Base-by-base conservation (phyloP, 1,284 basidiomycete genomes). In the Athelia psychrophila region DNA sequence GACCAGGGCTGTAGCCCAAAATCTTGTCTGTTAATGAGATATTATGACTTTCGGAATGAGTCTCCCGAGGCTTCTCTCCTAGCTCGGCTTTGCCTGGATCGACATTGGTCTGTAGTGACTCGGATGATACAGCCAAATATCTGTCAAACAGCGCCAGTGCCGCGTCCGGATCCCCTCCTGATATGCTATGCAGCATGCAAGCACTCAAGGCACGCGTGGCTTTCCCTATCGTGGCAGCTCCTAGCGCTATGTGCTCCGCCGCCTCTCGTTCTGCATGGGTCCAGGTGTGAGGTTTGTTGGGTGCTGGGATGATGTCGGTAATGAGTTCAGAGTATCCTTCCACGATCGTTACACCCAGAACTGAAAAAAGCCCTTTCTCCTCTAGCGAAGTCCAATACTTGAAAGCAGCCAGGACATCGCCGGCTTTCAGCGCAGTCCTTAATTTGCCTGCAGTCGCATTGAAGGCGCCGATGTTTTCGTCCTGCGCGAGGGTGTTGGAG, bases 181-280 rank as follows among this genome's bases (percentile, higher is more conserved):
- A 63, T 53, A 88, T 63, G 54, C 76, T 67, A 22, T 65, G 60
- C 35, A 77, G 58, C 78, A 89, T 75, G 54, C 76, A 73, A 20
- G 71, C 71, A 51, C 69, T 70, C 45, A 89, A 66, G 2, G 78
- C 79, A 8, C 75, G 70, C 12, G 73, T 66, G 18, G 64, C 64
- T 1, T 75, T 76, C 51, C 69, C 67, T n/a, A 61, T 63, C 1
- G 72, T 71, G 2, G 78, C 73, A 18, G 75, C 67, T 25, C 62
- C 53, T 19, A 85, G 51, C 6, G 80, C 77, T 44, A 87, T 75
- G 47, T 76, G 69, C 52, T 77, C 72, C 15, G 78, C 60, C 16
- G 64, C 58, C 27, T 56, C 56, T 44, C 62, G 59, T 27, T 72
- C 65, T 23, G 60, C 52, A 19, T 61, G 52, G 52, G 61, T 57